phyloP scores from a whole-genome alignment of 192 early-diverging fungal species.

The Jimgerdemannia flammicorona region DNA sequence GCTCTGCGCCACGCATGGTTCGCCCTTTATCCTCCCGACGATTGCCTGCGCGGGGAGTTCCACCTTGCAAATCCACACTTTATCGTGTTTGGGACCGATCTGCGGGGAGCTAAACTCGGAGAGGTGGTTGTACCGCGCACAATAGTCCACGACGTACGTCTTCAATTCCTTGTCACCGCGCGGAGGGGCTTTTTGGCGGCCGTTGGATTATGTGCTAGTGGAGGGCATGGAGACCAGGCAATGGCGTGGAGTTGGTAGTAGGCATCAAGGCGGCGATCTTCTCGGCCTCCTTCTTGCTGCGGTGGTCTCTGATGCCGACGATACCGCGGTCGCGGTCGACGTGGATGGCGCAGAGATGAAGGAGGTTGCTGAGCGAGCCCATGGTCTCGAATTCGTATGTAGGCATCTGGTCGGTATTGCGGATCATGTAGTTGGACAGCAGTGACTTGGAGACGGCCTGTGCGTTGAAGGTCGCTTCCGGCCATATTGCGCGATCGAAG shows the following conservation, averaged over 20 bases:
- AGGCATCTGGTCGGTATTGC: too few species aligned
- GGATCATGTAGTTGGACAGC: too few species aligned
- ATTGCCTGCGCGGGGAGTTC: slow-evolving; percentile 22
- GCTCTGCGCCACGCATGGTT: slow-evolving; percentile 29
- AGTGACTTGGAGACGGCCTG: too few species aligned
- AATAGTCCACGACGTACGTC: too few species aligned
- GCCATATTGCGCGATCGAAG: too few species aligned
- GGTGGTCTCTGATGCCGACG: slow-evolving; percentile 27
- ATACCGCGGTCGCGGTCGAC: not conserved
- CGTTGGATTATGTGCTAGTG: slow-evolving; percentile 17
- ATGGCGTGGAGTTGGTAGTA: slow-evolving; percentile 33
- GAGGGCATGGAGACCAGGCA: slow-evolving; percentile 24
- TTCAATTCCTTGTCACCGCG: slow-evolving; percentile 20
- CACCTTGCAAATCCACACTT: slow-evolving; percentile 10
- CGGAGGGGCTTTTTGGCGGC: slow-evolving; percentile 9
- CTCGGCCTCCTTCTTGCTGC: slow-evolving; percentile 42
- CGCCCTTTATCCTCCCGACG: slow-evolving; percentile 30
- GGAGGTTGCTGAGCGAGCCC: too few species aligned
- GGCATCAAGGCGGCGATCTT: slow-evolving; percentile 30
- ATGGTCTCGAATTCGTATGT: too few species aligned
- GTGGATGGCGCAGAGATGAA: too few species aligned
- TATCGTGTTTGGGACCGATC: slow-evolving; percentile 1
- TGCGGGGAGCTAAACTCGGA: too few species aligned
- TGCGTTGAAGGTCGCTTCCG: too few species aligned
- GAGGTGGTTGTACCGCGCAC: too few species aligned